These are phyloP conservation scores for Verticillium nonalfalfae DNA, from an alignment of 2,329 filamentous ascomycete species.

Conservation along the genomic window DNA sequence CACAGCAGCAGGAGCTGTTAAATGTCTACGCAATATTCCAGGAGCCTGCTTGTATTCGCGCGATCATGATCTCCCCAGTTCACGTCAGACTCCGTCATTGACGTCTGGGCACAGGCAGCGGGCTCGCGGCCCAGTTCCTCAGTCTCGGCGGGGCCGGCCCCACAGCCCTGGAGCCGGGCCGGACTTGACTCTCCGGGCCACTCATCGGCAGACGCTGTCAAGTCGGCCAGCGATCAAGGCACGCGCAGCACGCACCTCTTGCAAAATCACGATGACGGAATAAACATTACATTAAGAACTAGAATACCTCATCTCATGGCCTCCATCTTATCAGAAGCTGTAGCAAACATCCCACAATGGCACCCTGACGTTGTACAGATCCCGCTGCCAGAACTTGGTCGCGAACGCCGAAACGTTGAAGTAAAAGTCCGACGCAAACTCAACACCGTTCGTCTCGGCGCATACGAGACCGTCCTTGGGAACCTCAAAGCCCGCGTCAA, in stretches of 20 bases:
- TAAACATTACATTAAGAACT: not conserved
- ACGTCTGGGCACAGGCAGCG: not conserved
- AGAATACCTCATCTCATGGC: not conserved
- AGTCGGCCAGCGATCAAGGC: too few relatives aligned
- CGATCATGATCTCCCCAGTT: not conserved
- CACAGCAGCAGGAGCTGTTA: not conserved
- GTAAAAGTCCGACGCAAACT: conserved; percentile 17
- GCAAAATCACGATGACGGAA: not conserved
- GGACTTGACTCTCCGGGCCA: not conserved
- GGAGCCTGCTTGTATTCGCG: not conserved
- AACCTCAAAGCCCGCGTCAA: conserved; percentile 5
- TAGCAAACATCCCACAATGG: conserved; percentile 11
- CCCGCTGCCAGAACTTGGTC: conserved; percentile 17
- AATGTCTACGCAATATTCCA: not conserved
- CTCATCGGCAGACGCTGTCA: not conserved
- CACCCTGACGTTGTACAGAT: conserved; percentile 13
- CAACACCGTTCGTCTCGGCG: conserved; percentile 15
- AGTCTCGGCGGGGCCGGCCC: not conserved
- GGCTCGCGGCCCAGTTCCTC: not conserved
- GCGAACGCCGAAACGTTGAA: conserved; percentile 19
- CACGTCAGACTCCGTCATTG: not conserved
- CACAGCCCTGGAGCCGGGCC: not conserved
- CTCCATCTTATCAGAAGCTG: not conserved
- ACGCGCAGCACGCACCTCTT: too few relatives aligned
- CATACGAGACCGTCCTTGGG: conserved; percentile 13